Conservation (phyloP, 2,329 filamentous ascomycete species). For the Exophiala aquamarina region DNA sequence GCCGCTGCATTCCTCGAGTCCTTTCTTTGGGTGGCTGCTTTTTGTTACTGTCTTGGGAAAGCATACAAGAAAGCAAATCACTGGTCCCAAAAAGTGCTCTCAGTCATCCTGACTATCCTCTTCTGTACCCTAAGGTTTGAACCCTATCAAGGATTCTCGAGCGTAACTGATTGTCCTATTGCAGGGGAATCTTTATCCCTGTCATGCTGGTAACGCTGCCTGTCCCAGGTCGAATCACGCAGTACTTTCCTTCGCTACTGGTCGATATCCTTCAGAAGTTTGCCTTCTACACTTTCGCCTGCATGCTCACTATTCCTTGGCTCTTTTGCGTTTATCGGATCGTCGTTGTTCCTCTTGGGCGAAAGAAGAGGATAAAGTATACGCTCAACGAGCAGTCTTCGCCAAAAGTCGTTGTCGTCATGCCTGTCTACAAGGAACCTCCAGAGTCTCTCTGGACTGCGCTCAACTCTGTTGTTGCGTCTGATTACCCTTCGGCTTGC, state of each 20-base stretch:
- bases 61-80: constrained; percentile 87
- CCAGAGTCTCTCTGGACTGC: constrained; percentile 81
- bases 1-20: constrained; percentile 84
- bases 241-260: constrained; percentile 69
- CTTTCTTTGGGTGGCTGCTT: constrained; percentile 92
- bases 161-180: constrained; percentile 1
- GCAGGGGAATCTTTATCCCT: constrained; percentile 79
- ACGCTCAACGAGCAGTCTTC: constrained; percentile 81
- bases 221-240: constrained; percentile 69
- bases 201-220: constrained; percentile 94
- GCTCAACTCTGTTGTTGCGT: constrained; percentile 87
- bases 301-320: constrained; percentile 84
- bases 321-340: constrained; percentile 90
- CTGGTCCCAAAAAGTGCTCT: constrained; percentile 76
- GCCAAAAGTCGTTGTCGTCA: constrained; percentile 88
- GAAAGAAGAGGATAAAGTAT: constrained; percentile 77
- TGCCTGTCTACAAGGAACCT: constrained; percentile 95
- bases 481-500: constrained; percentile 88
- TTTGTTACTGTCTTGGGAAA: constrained; percentile 86
- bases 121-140: constrained; percentile 75
- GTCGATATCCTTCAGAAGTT: constrained; percentile 84
- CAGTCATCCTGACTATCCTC: constrained; percentile 69
- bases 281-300: constrained; percentile 89
- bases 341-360: constrained; percentile 81
- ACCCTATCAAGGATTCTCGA: too few species aligned